Percentiles rank a stretch among this genome's conserved stretches.
phyloP scores from a whole-genome alignment of 176 grass and related monocot species.

The Hordeum vulgare region DNA sequence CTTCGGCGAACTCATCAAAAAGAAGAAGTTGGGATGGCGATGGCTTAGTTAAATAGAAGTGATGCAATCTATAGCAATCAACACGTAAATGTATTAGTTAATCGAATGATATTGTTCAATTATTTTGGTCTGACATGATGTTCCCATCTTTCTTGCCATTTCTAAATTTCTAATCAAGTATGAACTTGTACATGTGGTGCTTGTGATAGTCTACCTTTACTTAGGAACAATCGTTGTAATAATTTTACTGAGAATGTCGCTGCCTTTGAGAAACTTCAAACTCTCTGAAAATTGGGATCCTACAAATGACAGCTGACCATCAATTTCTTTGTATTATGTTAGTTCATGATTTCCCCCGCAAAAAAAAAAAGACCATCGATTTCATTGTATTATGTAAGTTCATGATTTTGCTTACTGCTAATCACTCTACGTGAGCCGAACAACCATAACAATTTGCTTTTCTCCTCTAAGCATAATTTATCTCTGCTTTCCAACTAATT shows the following conservation, averaged over 20 bases:
- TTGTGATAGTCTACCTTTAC: not conserved
- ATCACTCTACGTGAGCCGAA: not conserved
- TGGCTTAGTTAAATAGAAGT: not conserved
- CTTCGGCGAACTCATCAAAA: not conserved
- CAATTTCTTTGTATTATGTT: not conserved
- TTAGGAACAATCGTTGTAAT: not conserved
- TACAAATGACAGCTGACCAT: not conserved
- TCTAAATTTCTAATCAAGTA: not conserved
- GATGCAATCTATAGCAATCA: not conserved
- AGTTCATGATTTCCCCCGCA: not conserved
- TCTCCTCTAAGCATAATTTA: not conserved
- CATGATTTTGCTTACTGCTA: not conserved
- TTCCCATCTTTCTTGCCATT: not conserved
- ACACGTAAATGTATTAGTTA: not conserved
- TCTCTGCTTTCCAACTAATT: not conserved
- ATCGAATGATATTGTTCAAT: not conserved
- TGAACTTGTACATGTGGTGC: not conserved
- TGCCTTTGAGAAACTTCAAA: not conserved
- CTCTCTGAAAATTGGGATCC: not conserved
- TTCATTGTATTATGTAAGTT: not conserved
- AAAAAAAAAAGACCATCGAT: too few relatives aligned
- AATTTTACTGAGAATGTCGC: not conserved
- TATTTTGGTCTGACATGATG: not conserved
- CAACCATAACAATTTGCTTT: not conserved
- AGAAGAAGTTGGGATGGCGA: not conserved